Percentiles rank a stretch among this genome's conserved stretches.
Evolutionary conservation across 345 rosid species (phyloP).

Genomic region (Carallia pectinifolia): DNA sequence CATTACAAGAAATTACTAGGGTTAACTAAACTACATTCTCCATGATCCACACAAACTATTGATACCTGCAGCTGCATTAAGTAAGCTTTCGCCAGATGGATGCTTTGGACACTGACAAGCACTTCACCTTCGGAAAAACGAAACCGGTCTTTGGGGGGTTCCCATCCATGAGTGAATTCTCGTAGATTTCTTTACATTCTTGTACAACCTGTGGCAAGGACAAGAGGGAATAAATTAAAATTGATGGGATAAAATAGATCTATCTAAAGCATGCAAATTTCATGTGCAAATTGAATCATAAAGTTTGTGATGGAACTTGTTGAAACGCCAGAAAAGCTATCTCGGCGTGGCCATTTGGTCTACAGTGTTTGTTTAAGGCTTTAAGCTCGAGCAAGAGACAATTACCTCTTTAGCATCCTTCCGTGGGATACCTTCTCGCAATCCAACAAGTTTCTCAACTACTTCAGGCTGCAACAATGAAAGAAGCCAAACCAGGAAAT

Average conservation of each 20-base stretch:
- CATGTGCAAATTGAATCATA: too few species aligned
- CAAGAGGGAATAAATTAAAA: too few species aligned
- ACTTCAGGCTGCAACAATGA: constrained; percentile 70
- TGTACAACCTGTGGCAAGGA: constrained; percentile 67
- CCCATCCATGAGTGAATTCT: constrained; percentile 79
- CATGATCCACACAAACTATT: neutral
- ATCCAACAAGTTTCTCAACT: constrained; percentile 93
- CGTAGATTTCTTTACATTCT: constrained; percentile 95
- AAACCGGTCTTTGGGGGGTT: constrained; percentile 84
- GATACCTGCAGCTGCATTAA: constrained; percentile 12
- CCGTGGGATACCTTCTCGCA: constrained; percentile 94
- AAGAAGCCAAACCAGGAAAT: neutral
- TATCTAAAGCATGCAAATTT: too few species aligned
- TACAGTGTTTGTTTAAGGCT: neutral
- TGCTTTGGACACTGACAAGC: constrained; percentile 64
- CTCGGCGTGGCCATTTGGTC: neutral
- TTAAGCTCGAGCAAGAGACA: neutral
- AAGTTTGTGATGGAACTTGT: too few species aligned
- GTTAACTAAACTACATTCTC: neutral
- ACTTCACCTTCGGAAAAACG: constrained; percentile 80
- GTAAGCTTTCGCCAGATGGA: constrained; percentile 76
- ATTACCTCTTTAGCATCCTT: constrained; percentile 98
- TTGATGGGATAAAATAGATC: too few species aligned
- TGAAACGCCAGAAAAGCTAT: too few species aligned
- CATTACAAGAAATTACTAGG: neutral